phyloP scores from a whole-genome alignment of 305 asterid species.

The Rubia balearica region DNA sequence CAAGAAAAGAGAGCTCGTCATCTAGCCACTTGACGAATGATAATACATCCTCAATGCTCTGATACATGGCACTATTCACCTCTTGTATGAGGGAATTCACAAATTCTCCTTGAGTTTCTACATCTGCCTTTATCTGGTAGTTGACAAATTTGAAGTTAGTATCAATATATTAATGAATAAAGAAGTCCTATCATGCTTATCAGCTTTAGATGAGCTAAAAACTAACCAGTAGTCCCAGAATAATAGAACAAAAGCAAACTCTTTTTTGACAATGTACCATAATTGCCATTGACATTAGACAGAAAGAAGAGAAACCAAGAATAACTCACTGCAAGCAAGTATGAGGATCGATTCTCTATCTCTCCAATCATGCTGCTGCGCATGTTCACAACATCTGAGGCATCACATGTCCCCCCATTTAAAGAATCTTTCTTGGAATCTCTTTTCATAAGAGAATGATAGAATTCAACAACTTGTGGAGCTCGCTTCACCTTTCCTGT shows the following conservation, averaged over 20 bases:
- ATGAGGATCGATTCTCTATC: constrained; percentile 83
- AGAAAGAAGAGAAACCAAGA: constrained; percentile 1
- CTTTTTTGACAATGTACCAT: not conserved
- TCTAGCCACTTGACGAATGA: constrained; percentile 95
- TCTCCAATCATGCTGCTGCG: constrained; percentile 95
- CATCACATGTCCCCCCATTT: constrained; percentile 57
- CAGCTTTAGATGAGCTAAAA: not conserved
- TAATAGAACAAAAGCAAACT: not conserved
- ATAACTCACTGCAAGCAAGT: constrained; percentile 78
- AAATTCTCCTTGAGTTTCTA: constrained; percentile 96
- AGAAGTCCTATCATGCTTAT: not conserved
- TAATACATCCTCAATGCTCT: constrained; percentile 71
- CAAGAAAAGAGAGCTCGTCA: constrained; percentile 91
- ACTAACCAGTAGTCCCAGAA: not conserved
- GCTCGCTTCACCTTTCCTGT: constrained; percentile 71
- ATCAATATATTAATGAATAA: not conserved
- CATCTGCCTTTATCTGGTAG: constrained; percentile 73
- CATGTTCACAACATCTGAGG: constrained; percentile 56
- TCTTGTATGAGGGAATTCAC: constrained; percentile 71
- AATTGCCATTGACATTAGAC: not conserved
- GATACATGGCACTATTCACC: constrained; percentile 60
- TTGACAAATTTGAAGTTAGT: not conserved
- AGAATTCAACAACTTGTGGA: constrained; percentile 85
- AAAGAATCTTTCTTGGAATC: constrained; percentile 78
- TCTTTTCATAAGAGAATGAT: constrained; percentile 88